A percentile compares a stretch with the other conserved stretches of the same genome.
Evolutionary conservation across 305 asterid genomes (phyloP).

Genomic region (Caryopteris hybrid): DNA sequence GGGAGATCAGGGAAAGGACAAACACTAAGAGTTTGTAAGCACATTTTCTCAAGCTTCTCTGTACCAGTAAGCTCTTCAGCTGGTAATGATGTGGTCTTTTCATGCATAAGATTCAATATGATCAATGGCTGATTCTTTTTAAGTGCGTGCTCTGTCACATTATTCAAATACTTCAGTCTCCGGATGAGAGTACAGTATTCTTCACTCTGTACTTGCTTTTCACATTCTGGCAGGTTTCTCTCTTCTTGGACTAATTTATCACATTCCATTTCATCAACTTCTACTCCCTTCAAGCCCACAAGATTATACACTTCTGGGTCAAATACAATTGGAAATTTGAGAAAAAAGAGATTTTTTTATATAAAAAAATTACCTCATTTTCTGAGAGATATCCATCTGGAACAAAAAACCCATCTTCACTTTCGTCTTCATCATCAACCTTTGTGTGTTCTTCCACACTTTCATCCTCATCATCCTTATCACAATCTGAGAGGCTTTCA

Average conservation of each 20-base stretch:
- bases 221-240: conserved; percentile 26
- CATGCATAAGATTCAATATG: conserved; percentile 64
- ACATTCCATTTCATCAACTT: conserved; percentile 49
- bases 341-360: neutral
- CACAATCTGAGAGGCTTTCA: conserved; percentile 87
- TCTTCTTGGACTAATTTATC: conserved; percentile 36
- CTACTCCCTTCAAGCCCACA: conserved; percentile 56
- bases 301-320: neutral
- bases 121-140: conserved; percentile 72
- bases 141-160: conserved; percentile 72
- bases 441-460: conserved; percentile 44
- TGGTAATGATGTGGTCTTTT: conserved; percentile 48
- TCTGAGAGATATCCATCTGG: conserved; percentile 96
- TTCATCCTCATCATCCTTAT: conserved; percentile 72
- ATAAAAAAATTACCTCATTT: conserved; percentile 60
- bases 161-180: conserved; percentile 55
- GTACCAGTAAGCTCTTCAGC: conserved; percentile 44
- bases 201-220: conserved; percentile 38
- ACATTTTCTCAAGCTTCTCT: conserved; percentile 54
- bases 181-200: conserved; percentile 41
- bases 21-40: conserved; percentile 61
- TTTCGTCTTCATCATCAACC: conserved; percentile 76
- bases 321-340: neutral
- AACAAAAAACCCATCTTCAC: conserved; percentile 87
- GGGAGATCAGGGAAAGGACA: conserved; percentile 49